Conservation (phyloP, 1,284 basidiomycete species). For the Golubevia sp. region DNA sequence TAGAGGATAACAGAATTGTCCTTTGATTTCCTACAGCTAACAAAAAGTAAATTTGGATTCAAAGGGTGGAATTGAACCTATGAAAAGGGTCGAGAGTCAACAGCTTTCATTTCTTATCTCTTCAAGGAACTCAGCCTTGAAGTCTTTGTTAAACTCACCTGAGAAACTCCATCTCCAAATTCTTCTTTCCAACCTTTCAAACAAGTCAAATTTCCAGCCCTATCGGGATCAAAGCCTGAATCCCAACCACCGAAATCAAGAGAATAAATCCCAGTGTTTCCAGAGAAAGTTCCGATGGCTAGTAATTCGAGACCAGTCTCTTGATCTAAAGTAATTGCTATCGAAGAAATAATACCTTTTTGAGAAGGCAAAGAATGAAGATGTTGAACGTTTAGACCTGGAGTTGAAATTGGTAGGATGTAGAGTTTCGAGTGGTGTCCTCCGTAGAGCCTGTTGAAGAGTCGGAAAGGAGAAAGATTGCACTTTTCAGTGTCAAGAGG, state of each 20-base stretch:
- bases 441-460: conserved; percentile 20
- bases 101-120: too few relatives aligned
- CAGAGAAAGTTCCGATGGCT: conserved; percentile 35
- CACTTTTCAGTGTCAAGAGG: too few relatives aligned
- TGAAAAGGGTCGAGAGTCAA: neutral
- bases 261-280: conserved; percentile 34
- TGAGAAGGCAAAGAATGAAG: conserved; percentile 22
- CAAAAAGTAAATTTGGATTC: conserved; percentile 31
- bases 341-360: conserved; percentile 28
- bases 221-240: neutral
- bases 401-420: conserved; percentile 23
- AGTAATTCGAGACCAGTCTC: conserved; percentile 23
- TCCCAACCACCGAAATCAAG: conserved; percentile 1
- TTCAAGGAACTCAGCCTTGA: neutral
- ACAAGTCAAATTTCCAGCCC: conserved; percentile 9
- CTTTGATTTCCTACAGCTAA: conserved; percentile 23
- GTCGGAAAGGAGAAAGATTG: too few relatives aligned
- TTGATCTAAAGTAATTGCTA: conserved; percentile 14
- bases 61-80: conserved; percentile 40
- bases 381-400: conserved; percentile 36
- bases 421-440: conserved; percentile 21
- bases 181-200: conserved; percentile 42
- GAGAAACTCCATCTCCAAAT: conserved; percentile 34
- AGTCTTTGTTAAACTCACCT: conserved; percentile 6
- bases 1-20: neutral